Evolutionary conservation across 345 rosid species (phyloP).

Genomic region (Cardiospermum halicacabum): DNA sequence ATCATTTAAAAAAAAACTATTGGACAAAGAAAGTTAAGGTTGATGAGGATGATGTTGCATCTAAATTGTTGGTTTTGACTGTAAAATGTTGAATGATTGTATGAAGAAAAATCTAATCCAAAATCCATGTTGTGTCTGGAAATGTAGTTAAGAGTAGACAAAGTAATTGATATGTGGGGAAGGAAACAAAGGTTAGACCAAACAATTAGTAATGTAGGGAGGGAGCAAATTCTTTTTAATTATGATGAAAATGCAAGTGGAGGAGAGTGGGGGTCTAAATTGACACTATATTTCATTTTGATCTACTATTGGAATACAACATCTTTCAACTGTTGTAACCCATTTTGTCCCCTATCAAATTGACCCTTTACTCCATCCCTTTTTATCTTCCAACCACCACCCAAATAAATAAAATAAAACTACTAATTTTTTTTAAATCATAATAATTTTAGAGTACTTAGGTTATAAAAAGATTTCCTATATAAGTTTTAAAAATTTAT

Average conservation of each 20-base stretch:
- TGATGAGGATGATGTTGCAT: background rate
- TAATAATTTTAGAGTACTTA: too few relatives aligned
- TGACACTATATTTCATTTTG: background rate
- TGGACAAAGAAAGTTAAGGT: too few relatives aligned
- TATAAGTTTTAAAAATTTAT: too few relatives aligned
- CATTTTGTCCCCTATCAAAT: conserved; percentile 13
- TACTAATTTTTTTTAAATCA: too few relatives aligned
- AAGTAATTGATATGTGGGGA: conserved; percentile 10
- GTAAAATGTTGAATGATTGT: background rate
- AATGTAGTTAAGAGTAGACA: too few relatives aligned
- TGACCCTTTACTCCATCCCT: conserved; percentile 18
- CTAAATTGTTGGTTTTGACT: background rate
- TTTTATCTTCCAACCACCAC: background rate
- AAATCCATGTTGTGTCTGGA: conserved; percentile 8
- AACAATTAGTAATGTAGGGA: background rate
- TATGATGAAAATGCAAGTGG: too few relatives aligned
- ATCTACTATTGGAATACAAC: too few relatives aligned
- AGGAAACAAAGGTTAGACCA: background rate
- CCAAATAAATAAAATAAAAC: background rate
- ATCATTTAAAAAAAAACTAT: background rate
- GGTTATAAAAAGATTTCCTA: too few relatives aligned
- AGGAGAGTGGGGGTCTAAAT: background rate
- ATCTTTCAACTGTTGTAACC: conserved; percentile 13
- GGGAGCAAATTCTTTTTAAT: background rate
- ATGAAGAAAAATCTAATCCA: background rate